Evolutionary conservation across 2,329 filamentous ascomycete genomes (phyloP), one percentile per base, ranked within the genome.

Genomic region (Cytospora chrysosperma): DNA sequence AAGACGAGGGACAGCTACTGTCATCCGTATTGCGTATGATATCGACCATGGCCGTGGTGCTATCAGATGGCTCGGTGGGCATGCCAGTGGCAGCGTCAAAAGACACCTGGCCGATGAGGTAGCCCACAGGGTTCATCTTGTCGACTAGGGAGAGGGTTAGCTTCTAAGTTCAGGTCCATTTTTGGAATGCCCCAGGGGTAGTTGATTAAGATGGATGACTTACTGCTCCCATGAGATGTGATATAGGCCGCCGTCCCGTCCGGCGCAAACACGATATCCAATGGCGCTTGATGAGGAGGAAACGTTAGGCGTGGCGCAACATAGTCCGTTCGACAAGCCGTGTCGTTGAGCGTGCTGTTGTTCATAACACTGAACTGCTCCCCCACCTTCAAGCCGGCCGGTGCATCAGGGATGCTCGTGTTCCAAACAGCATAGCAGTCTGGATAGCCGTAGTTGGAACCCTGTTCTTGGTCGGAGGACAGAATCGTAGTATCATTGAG

Each of bases 161-260:
- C 32, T 26, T 27, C 0, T 37, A 10, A 17, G 37, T 19, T 30
- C 17, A 40, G 24, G 26, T 15, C 28, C n/a, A 24, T 8, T 34
- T 15, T 34, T n/a, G n/a, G n/a, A n/a, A n/a, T n/a, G n/a, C n/a
- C n/a, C n/a, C n/a, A n/a, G n/a, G n/a, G n/a, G n/a, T n/a, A n/a
- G n/a, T n/a, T n/a, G n/a, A n/a, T n/a, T 3, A 13, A 15, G 12
- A 13, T 4, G 32, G 2, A 21, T 7, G 9, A 75, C 77, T 74
- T 72, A 87, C 89, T 91, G 72, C 85, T 88, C 7, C 89, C 89
- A 71, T 90, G 88, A 73, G 91, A 90, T 0, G 85, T 79, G 28
- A 92, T 75, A 75, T 83, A 91, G 1, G 87, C 88, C 9, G 77
- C 81, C n/a, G 81, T 82, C 21, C 84, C 84, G 26, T 80, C 76